Evolutionary conservation across 1,139 yeast genomes (phyloP), one percentile per base, ranked within the genome.

Genomic region (Geotrichum aggregatum): DNA sequence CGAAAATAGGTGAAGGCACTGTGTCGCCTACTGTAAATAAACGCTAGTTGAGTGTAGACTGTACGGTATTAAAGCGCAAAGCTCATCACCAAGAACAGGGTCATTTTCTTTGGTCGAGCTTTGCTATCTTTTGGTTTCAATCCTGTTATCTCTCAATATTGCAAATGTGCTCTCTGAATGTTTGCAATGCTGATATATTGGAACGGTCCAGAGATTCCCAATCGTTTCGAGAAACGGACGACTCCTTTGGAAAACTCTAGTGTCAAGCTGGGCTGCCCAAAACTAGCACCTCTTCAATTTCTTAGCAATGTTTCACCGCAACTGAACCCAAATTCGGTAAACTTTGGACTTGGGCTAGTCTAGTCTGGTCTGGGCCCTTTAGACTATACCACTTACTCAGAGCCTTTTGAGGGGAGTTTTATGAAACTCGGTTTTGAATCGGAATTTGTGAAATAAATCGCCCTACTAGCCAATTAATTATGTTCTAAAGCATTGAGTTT

Each of bases 401-500:
- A 60, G 72, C 80, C 13, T 76, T 74, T 47, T 63, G 70, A 13
- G n/a, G n/a, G n/a, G 28, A 24, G 8, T 24, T 24, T 24, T 24
- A 24, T n/a, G n/a, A n/a, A n/a, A n/a, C n/a, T n/a, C n/a, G n/a
- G n/a, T n/a, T n/a, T 24, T 8, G 8, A 24, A 24, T 8, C 28
- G 28, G 8, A 5, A 8, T 24, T 24, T 24, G 28, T 5, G 8
- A 24, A 75, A 77, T 49, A 87, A 80, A 57, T 77, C 83, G 11
- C 62, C 82, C 14, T 64, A 73, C n/a, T 81, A 77, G 11, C 67
- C 83, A 47, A 68, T 83, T 16, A 78, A 87, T 1, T 77, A 87
- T 56, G 76, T 87, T 11, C 72, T 92, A 45, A 72, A 78, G 87
- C 66, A 71, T 88, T 58, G 87, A 88, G 61, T 79, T 87, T 60